phyloP scores from a whole-genome alignment of 2,329 filamentous ascomycete genomes.

The Aspergillus versicolor region DNA sequence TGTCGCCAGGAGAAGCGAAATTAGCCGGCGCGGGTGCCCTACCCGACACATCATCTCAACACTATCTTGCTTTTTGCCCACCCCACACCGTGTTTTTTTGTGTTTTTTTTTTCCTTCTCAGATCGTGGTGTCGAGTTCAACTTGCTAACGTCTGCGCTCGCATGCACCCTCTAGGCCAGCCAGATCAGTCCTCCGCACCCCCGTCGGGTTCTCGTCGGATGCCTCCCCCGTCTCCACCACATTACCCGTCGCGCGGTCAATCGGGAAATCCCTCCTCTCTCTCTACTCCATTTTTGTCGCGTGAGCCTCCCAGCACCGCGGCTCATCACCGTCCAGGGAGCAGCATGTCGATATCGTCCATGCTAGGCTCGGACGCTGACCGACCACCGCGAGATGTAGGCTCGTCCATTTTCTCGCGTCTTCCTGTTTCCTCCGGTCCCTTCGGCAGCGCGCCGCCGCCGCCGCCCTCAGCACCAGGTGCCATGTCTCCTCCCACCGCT shows the following conservation, averaged over 20 bases:
- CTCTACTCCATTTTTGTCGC: constrained; percentile 43
- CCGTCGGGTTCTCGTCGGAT: constrained; percentile 45
- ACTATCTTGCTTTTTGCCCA: constrained; percentile 1
- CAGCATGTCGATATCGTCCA: constrained; percentile 73
- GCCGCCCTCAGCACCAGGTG: constrained; percentile 32
- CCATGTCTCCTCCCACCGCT: constrained; percentile 45
- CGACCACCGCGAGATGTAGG: constrained; percentile 47
- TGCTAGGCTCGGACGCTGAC: constrained; percentile 59
- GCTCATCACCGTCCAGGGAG: constrained; percentile 58
- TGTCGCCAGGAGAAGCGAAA: constrained; percentile 8
- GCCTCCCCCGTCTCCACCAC: constrained; percentile 53
- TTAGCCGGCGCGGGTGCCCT: constrained; percentile 4
- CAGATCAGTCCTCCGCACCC: constrained; percentile 33
- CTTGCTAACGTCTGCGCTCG: constrained; percentile 14
- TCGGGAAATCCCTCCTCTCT: constrained; percentile 41
- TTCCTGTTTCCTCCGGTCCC: constrained; percentile 34
- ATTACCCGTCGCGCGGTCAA: constrained; percentile 43
- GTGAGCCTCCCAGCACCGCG: constrained; percentile 56
- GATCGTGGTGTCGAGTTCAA: background rate
- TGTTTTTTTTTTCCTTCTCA: background rate
- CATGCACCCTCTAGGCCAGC: constrained; percentile 21
- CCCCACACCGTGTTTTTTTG: background rate
- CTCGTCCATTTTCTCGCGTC: constrained; percentile 50
- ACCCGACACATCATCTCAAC: background rate
- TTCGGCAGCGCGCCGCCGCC: constrained; percentile 35